Evolutionary conservation across 768 basidiomycete genomes (phyloP).

Genomic region (Suillus discolor): DNA sequence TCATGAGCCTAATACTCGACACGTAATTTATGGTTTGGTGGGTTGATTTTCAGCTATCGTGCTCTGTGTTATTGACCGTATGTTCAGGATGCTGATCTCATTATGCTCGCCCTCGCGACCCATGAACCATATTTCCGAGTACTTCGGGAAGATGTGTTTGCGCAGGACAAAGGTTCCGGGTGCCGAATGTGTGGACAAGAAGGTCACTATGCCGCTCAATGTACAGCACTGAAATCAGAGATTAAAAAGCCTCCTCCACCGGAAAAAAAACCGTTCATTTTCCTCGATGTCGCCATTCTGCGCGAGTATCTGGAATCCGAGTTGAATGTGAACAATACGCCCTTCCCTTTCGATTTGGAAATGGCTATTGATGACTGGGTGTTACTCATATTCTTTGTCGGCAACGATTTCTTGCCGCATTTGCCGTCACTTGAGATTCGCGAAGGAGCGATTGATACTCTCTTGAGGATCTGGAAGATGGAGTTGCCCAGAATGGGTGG

Average conservation of each 20-base stretch:
- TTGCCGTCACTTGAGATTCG: constrained; percentile 97
- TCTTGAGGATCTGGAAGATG: constrained; percentile 93
- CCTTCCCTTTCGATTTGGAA: constrained; percentile 92
- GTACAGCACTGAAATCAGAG: constrained; percentile 78
- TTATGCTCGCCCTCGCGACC: constrained; percentile 97
- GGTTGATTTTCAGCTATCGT: constrained; percentile 24
- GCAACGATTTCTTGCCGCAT: constrained; percentile 97
- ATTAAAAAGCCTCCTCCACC: constrained; percentile 58
- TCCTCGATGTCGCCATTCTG: constrained; percentile 93
- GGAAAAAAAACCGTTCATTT: constrained; percentile 93
- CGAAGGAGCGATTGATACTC: constrained; percentile 97
- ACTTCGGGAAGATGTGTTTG: constrained; percentile 96
- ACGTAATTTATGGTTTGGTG: constrained; percentile 97
- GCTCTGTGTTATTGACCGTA: constrained; percentile 14
- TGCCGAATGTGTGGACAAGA: constrained; percentile 95
- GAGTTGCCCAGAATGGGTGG: constrained; percentile 96
- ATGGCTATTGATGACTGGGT: constrained; percentile 99
- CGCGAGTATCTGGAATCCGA: constrained; percentile 99
- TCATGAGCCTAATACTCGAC: constrained; percentile 93
- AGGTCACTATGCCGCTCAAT: constrained; percentile 95
- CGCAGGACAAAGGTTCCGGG: constrained; percentile 73
- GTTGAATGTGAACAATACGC: constrained; percentile 74
- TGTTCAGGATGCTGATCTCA: constrained; percentile 92
- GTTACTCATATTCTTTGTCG: constrained; percentile 99
- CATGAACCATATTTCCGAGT: constrained; percentile 99